phyloP scores from a whole-genome alignment of 768 basidiomycete species.

The Mycena epipterygia region DNA sequence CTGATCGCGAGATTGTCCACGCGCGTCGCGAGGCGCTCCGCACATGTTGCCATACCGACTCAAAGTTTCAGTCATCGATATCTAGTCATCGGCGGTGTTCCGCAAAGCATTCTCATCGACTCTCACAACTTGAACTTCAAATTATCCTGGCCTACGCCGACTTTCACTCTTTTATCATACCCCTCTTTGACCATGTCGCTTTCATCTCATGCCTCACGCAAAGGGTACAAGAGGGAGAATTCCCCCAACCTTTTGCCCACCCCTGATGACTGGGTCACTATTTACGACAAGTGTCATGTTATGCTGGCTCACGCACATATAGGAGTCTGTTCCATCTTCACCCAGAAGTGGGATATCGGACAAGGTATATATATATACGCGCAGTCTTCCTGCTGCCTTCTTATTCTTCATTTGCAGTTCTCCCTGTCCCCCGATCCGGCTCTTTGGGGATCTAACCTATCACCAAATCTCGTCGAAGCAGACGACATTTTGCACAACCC shows the following conservation, averaged over 20 bases:
- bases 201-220: background rate
- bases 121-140: background rate
- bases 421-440: slow-evolving; percentile 81
- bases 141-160: background rate
- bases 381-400: no score
- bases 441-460: slow-evolving; percentile 78
- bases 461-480: slow-evolving; percentile 65
- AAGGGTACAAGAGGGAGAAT: background rate
- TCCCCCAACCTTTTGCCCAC: slow-evolving; percentile 11
- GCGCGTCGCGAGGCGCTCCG: no score
- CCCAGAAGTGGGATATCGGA: slow-evolving; percentile 5
- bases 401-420: slow-evolving; percentile 56
- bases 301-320: background rate
- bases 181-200: background rate
- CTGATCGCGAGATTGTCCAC: no score
- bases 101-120: no score
- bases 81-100: no score
- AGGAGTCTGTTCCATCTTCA: background rate
- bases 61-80: no score
- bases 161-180: slow-evolving; percentile 19
- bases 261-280: background rate
- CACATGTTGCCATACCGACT: no score
- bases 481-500: slow-evolving; percentile 82
- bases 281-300: no score
- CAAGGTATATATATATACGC: no score